phyloP scores from a whole-genome alignment of 495 filamentous ascomycete genomes.

The Penicillium flavigenum region DNA sequence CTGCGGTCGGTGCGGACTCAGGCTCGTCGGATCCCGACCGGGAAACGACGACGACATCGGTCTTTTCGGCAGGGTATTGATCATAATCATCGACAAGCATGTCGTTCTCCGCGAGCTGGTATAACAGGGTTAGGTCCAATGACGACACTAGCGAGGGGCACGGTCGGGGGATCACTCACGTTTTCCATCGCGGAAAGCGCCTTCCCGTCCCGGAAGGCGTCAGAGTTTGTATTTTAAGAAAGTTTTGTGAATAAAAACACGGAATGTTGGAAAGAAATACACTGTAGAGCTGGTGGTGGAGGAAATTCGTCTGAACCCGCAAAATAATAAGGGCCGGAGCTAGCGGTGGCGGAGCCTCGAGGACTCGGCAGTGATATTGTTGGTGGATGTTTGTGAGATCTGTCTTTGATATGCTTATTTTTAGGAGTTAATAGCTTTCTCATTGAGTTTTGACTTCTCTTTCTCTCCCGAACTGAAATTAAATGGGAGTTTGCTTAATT shows the following conservation, averaged over 20 bases:
- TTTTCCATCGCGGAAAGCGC: slow-evolving; percentile 48
- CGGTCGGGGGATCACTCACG: slow-evolving; percentile 36
- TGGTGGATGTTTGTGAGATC: background rate
- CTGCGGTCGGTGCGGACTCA: slow-evolving; percentile 57
- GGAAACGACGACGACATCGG: slow-evolving; percentile 81
- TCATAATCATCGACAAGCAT: slow-evolving; percentile 74
- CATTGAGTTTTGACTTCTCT: background rate
- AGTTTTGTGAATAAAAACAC: slow-evolving; percentile 4
- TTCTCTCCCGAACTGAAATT: background rate
- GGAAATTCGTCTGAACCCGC: slow-evolving; percentile 31
- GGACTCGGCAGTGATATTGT: slow-evolving; percentile 21
- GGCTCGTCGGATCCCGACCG: slow-evolving; percentile 60
- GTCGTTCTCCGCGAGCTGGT: slow-evolving; percentile 50
- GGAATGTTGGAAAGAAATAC: slow-evolving; percentile 15
- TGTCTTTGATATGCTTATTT: background rate
- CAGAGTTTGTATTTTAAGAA: slow-evolving; percentile 19
- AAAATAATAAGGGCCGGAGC: slow-evolving; percentile 29
- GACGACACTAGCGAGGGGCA: slow-evolving; percentile 28
- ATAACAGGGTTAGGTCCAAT: slow-evolving; percentile 30
- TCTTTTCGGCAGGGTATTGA: slow-evolving; percentile 72
- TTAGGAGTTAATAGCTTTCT: background rate
- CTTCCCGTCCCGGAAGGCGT: slow-evolving; percentile 33
- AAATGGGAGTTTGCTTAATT: background rate
- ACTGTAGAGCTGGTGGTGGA: slow-evolving; percentile 19
- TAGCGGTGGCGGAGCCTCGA: slow-evolving; percentile 36